These are phyloP conservation scores for Ascobolus immersus DNA, from an alignment of 495 filamentous ascomycete species.

Conservation along the genomic window DNA sequence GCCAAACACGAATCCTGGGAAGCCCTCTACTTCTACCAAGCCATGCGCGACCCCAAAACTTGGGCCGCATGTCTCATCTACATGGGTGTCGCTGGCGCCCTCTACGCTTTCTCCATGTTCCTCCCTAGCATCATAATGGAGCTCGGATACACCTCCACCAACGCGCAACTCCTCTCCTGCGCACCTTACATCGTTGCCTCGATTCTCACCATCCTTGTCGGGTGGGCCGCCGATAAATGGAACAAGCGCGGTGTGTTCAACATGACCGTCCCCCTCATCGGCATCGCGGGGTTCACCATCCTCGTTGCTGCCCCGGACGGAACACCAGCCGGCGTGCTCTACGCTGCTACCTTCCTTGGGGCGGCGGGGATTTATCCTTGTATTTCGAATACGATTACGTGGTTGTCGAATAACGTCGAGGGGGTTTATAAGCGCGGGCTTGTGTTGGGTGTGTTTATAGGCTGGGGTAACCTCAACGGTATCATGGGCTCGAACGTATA, in stretches of 20 bases:
- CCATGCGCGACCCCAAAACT: slow-evolving; percentile 71
- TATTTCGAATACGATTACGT: slow-evolving; percentile 77
- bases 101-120: slow-evolving; percentile 83
- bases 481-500: slow-evolving; percentile 27
- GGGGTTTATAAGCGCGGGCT: slow-evolving; percentile 83
- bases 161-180: slow-evolving; percentile 58
- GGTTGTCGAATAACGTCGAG: slow-evolving; percentile 74
- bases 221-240: slow-evolving; percentile 58
- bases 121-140: slow-evolving; percentile 59
- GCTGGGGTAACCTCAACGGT: slow-evolving; percentile 83
- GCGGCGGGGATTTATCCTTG: slow-evolving; percentile 79
- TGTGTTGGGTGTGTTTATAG: slow-evolving; percentile 63
- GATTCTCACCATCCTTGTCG: slow-evolving; percentile 46
- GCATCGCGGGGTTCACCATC: slow-evolving; percentile 57
- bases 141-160: slow-evolving; percentile 44
- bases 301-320: slow-evolving; percentile 31
- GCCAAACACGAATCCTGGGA: slow-evolving; percentile 61
- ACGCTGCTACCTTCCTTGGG: slow-evolving; percentile 63
- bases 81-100: slow-evolving; percentile 44
- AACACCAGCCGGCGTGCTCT: slow-evolving; percentile 39
- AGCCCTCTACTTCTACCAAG: slow-evolving; percentile 46
- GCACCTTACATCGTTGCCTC: slow-evolving; percentile 75
- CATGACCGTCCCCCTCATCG: slow-evolving; percentile 42
- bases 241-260: slow-evolving; percentile 59
- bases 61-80: slow-evolving; percentile 52